Evolutionary conservation across 768 basidiomycete species (phyloP).

Genomic region (Leccinum olivaceopallidum): DNA sequence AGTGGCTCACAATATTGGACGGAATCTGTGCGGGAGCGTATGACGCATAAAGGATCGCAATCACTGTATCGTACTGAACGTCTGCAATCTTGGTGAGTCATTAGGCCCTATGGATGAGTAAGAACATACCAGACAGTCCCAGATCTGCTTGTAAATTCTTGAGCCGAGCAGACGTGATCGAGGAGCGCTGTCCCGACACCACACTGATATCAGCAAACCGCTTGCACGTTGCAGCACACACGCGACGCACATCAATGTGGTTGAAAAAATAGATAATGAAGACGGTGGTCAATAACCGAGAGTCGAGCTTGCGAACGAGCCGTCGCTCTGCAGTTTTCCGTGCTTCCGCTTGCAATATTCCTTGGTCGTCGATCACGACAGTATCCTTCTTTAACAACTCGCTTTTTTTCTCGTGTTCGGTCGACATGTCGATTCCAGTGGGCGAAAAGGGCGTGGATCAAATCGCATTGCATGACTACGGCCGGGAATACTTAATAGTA

Average conservation of each 20-base stretch:
- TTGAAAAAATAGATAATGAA: constrained; percentile 65
- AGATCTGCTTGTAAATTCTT: not conserved
- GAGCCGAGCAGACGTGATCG: not conserved
- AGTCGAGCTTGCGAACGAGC: constrained; percentile 58
- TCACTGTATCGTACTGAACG: constrained; percentile 6
- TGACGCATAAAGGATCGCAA: not conserved
- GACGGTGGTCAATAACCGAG: constrained; percentile 55
- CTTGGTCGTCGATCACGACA: not conserved
- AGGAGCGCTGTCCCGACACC: not conserved
- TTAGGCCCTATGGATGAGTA: not conserved
- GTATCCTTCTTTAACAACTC: not conserved
- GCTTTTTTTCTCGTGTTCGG: not conserved
- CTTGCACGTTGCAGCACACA: not conserved
- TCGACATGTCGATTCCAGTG: constrained; percentile 15
- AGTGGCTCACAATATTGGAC: constrained; percentile 21
- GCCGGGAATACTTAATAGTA: not conserved
- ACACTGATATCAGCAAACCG: not conserved
- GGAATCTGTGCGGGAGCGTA: not conserved
- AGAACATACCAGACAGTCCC: not conserved
- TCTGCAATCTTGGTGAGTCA: constrained; percentile 33
- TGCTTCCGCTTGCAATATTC: constrained; percentile 1
- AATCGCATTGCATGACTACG: not conserved
- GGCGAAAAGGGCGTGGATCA: not conserved
- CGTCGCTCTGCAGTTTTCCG: constrained; percentile 16
- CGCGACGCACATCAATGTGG: constrained; percentile 56